Percentiles rank a stretch among this genome's conserved stretches.
phyloP scores from a whole-genome alignment of 2,329 filamentous ascomycete species.

The Nigrospora osmanthi region DNA sequence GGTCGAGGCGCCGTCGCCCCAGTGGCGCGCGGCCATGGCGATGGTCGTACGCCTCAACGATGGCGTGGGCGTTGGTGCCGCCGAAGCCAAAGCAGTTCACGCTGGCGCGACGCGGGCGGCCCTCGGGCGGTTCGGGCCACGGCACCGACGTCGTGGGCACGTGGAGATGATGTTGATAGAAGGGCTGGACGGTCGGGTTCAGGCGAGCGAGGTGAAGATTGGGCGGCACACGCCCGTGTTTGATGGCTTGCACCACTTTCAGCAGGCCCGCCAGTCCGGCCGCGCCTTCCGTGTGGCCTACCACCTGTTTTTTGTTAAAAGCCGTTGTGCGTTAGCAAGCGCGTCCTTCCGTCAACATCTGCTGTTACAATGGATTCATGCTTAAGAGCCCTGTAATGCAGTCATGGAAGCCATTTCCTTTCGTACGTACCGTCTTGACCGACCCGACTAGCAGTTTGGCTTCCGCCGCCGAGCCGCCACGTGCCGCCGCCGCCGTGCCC shows the following conservation, averaged over 20 bases:
- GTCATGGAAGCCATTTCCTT: too few species aligned
- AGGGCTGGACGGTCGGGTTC: slow-evolving; percentile 30
- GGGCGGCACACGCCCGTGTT: slow-evolving; percentile 28
- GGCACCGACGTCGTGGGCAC: slow-evolving; percentile 21
- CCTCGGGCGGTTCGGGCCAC: slow-evolving; percentile 26
- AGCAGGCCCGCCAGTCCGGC: slow-evolving; percentile 41
- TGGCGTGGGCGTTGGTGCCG: slow-evolving; percentile 34
- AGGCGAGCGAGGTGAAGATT: slow-evolving; percentile 33
- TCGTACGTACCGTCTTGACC: slow-evolving; percentile 24
- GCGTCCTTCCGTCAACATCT: too few species aligned
- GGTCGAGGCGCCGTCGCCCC: too few species aligned
- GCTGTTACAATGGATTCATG: too few species aligned
- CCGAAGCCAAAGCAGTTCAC: slow-evolving; percentile 39
- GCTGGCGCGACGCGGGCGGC: slow-evolving; percentile 30
- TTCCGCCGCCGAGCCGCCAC: neutral
- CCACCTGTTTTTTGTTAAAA: slow-evolving; percentile 13
- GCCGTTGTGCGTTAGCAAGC: too few species aligned
- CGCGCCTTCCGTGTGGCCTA: slow-evolving; percentile 42
- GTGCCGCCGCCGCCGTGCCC: neutral
- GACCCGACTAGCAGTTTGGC: slow-evolving; percentile 29
- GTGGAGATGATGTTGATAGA: slow-evolving; percentile 18
- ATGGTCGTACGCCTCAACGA: slow-evolving; percentile 28
- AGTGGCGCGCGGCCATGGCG: too few species aligned
- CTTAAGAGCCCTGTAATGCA: too few species aligned
- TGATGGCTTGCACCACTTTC: slow-evolving; percentile 32